Evolutionary conservation across 805 yeast genomes (phyloP), one percentile per base, ranked within the genome.

Genomic region (Metschnikowia rubicola): DNA sequence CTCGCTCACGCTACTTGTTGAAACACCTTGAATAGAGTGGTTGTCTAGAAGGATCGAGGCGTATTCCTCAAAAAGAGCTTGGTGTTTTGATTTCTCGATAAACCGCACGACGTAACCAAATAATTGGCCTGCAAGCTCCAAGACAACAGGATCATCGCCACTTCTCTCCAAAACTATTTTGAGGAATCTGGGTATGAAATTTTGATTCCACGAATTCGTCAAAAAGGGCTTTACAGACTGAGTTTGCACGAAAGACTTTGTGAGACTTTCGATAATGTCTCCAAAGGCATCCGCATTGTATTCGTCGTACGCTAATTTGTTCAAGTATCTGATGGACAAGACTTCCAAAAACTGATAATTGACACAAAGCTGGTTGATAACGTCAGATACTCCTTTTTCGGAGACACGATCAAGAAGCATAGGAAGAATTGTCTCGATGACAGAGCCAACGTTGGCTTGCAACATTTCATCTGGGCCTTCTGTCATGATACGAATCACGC

Each of bases 401-500:
- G 46, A 71, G 59, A 48, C 39, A 29, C 32, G 72, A 52, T 13
- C 67, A 52, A 65, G 44, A 50, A 63, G 47, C 44, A 52, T 59
- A 8, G 69, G 61, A 3, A 71, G 66, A 11, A 61, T 52, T 7
- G 60, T 67, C 13, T 70, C 66, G 28, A 80, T 61, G 1, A 86
- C 74, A 2, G 77, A 48, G 8, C 42, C 26, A 12, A 57, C 56
- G 28, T 68, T 58, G 5, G 70, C 58, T 30, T 68, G 60, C 15
- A 42, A 38, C n/a, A 39, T 12, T 10, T 50, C 52, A 13, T 50
- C 56, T 1, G 47, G 30, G 2, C 47, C 42, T 8, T 52, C 53
- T 1, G 63, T 57, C n/a, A 80, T 73, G 2, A 84, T 56, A 10
- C 64, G 65, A 6, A 76, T 73, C 41, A 90, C 64, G 0, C 89